Conservation (phyloP, 2,329 filamentous ascomycete species). For the Clonostachys chloroleuca region DNA sequence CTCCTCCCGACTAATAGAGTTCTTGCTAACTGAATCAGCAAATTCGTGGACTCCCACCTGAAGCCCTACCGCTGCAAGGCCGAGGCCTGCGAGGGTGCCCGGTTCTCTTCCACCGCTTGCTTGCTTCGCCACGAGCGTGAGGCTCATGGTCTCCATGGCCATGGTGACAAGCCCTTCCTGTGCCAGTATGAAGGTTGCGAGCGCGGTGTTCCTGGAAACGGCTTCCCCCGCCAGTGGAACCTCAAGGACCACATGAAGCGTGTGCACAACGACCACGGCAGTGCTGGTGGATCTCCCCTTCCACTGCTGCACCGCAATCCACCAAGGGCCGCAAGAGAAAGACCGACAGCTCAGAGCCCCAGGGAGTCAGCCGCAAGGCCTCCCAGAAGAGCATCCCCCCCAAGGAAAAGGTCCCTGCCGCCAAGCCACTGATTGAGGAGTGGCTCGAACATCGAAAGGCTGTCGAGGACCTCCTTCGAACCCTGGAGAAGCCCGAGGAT, state of each 20-base stretch:
- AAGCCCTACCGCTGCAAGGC: conserved; percentile 96
- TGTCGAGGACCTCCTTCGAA: conserved; percentile 54
- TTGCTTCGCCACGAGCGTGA: conserved; percentile 92
- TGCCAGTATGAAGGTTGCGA: conserved; percentile 88
- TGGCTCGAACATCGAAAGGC: conserved; percentile 61
- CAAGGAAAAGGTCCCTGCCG: conserved; percentile 19
- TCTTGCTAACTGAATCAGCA: conserved; percentile 51
- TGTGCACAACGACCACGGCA: conserved; percentile 67
- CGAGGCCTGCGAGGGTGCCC: conserved; percentile 74
- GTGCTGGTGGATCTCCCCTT: conserved; percentile 34
- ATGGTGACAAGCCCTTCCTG: conserved; percentile 87
- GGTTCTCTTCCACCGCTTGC: conserved; percentile 94
- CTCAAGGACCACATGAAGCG: conserved; percentile 95
- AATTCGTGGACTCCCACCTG: conserved; percentile 94
- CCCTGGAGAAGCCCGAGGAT: conserved; percentile 44
- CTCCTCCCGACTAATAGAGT: conserved; percentile 1
- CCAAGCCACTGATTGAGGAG: conserved; percentile 41
- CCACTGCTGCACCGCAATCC: conserved; percentile 18
- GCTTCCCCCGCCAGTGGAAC: conserved; percentile 95
- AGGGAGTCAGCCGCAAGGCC: conserved; percentile 41
- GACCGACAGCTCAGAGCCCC: conserved; percentile 40
- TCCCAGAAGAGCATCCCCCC: conserved; percentile 32
- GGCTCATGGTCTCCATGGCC: conserved; percentile 91
- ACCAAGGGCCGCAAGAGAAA: conserved; percentile 55
- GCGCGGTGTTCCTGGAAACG: conserved; percentile 74